Evolutionary conservation across 352 stramenopile species (phyloP).

Genomic region (Globisporangium takayamanum): DNA sequence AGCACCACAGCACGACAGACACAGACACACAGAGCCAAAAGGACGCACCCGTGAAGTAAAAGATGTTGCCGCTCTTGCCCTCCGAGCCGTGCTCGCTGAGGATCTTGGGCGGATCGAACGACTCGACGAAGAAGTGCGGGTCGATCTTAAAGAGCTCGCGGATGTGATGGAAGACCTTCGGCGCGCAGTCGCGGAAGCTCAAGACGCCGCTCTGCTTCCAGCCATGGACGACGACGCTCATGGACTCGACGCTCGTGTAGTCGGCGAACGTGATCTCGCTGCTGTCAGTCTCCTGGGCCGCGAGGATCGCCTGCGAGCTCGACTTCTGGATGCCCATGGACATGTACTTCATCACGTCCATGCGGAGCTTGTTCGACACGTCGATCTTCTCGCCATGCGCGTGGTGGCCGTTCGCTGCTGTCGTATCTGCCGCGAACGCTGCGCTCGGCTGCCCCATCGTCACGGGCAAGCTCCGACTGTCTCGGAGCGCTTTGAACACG

Average conservation of each 20-base stretch:
- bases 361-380: constrained; percentile 73
- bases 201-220: constrained; percentile 43
- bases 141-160: constrained; percentile 72
- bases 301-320: constrained; percentile 43
- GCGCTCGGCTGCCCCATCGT: constrained; percentile 20
- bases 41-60: constrained; percentile 70
- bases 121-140: constrained; percentile 61
- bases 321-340: constrained; percentile 77
- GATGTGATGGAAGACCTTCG: constrained; percentile 74
- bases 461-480: constrained; percentile 11
- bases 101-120: constrained; percentile 64
- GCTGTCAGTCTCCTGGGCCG: constrained; percentile 18
- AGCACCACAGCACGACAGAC: neutral
- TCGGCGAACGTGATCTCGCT: constrained; percentile 47
- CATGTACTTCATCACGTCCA: constrained; percentile 86
- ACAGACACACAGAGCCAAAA: neutral
- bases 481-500: constrained; percentile 34
- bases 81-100: constrained; percentile 76
- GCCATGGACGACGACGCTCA: constrained; percentile 67
- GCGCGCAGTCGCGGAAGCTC: constrained; percentile 69
- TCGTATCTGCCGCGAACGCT: neutral
- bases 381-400: constrained; percentile 39
- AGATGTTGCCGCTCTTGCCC: constrained; percentile 83
- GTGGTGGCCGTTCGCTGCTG: neutral
- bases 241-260: constrained; percentile 65